phyloP scores from a whole-genome alignment of 2,329 filamentous ascomycete genomes.

The Acephala macrosclerotiorum region DNA sequence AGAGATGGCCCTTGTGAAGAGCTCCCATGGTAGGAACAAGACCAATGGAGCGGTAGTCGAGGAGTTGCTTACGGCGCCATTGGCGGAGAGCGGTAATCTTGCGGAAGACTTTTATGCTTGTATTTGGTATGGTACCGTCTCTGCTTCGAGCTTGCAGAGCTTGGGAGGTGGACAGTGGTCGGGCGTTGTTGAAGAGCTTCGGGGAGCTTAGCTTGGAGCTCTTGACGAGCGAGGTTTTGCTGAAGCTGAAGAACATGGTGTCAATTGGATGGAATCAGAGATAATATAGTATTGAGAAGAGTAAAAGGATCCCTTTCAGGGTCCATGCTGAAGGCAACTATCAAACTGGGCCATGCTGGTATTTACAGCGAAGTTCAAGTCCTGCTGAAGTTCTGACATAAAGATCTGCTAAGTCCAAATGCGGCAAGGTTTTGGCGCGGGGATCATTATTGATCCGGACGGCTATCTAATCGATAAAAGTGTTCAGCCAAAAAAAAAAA shows the following conservation, averaged over 20 bases:
- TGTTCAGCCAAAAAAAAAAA: conserved; percentile 32
- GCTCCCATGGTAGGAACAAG: conserved; percentile 98
- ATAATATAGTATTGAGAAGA: conserved; percentile 2
- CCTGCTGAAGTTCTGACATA: conserved; percentile 20
- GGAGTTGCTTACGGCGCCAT: conserved; percentile 71
- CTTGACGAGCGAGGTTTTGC: conserved; percentile 11
- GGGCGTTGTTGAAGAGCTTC: conserved; percentile 18
- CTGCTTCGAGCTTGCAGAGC: conserved; percentile 28
- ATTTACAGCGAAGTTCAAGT: conserved; percentile 43
- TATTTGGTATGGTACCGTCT: conserved; percentile 54
- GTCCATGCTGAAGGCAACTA: conserved; percentile 32
- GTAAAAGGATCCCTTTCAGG: conserved; percentile 30
- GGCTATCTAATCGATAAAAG: conserved; percentile 23
- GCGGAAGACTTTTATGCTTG: conserved; percentile 76
- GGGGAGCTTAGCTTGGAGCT: conserved; percentile 10
- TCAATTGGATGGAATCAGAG: conserved; percentile 9
- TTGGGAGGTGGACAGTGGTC: conserved; percentile 27
- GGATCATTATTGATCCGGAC: conserved; percentile 23
- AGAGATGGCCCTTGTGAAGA: conserved; percentile 89
- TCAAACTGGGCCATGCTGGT: conserved; percentile 36
- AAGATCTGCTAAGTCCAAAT: conserved; percentile 21
- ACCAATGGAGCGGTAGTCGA: conserved; percentile 76
- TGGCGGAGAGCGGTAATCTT: conserved; percentile 74
- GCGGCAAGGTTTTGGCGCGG: conserved; percentile 35
- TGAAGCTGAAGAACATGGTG: conserved; percentile 21